Evolutionary conservation across 306 rosid species (phyloP).

Genomic region (Lathyrus oleraceus): DNA sequence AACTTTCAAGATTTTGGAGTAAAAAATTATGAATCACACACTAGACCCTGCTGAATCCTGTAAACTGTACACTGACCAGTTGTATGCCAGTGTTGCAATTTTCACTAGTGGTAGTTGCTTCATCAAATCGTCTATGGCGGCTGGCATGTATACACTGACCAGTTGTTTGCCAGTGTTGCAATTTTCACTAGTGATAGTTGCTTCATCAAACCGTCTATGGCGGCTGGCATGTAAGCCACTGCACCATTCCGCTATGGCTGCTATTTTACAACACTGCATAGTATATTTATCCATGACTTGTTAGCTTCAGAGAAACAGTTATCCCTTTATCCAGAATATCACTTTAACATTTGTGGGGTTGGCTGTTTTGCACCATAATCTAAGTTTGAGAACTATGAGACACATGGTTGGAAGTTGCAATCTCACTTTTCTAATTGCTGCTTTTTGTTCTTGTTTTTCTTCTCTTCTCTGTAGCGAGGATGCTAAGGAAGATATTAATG

Average conservation of each 20-base stretch:
- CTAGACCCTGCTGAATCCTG: background rate
- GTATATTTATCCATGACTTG: background rate
- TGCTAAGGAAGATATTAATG: conserved; percentile 34
- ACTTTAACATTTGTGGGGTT: background rate
- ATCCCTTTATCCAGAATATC: background rate
- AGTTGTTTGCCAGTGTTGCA: background rate
- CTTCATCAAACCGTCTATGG: background rate
- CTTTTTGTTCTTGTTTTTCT: conserved; percentile 1
- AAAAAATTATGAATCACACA: conserved; percentile 12
- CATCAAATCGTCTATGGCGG: background rate
- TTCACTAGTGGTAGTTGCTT: background rate
- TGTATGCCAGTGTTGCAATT: background rate
- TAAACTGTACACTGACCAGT: background rate
- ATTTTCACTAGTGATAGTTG: background rate
- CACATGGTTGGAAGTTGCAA: background rate
- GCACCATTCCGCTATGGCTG: background rate
- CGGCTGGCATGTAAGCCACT: background rate
- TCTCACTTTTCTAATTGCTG: conserved; percentile 15
- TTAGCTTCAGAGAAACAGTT: background rate
- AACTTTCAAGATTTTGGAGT: background rate
- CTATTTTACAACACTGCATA: background rate
- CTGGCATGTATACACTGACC: background rate
- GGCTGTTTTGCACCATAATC: background rate
- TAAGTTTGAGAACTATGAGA: background rate
- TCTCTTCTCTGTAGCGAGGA: conserved; percentile 48